A percentile compares a stretch with the other conserved stretches of the same genome.
Conservation (phyloP, 371 early-diverging fungal genomes). For the Nematocida sp. region DNA sequence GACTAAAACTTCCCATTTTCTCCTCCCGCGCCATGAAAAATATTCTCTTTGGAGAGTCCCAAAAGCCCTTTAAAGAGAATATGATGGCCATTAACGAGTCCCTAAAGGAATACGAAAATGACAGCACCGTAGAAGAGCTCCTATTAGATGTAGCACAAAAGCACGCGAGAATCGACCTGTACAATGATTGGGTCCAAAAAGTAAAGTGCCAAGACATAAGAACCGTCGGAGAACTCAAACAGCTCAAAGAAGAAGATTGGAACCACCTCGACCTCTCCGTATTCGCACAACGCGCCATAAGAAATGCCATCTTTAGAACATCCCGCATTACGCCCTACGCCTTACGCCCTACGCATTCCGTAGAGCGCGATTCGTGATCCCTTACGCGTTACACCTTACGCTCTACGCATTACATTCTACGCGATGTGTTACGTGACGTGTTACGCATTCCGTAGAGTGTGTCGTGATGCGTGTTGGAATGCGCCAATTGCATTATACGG, state of each 20-base stretch:
- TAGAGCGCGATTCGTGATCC: too few relatives aligned
- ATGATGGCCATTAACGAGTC: slow-evolving; percentile 55
- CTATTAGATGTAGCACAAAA: slow-evolving; percentile 51
- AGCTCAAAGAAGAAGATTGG: slow-evolving; percentile 64
- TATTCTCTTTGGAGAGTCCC: slow-evolving; percentile 61
- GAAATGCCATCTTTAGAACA: slow-evolving; percentile 64
- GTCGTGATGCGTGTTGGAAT: not conserved
- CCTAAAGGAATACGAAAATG: slow-evolving; percentile 59
- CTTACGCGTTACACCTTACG: too few relatives aligned
- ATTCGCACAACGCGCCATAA: slow-evolving; percentile 61
- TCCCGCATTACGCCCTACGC: too few relatives aligned
- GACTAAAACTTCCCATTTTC: slow-evolving; percentile 75
- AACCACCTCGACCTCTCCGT: slow-evolving; percentile 64
- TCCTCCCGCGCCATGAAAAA: slow-evolving; percentile 74
- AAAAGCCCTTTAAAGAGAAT: slow-evolving; percentile 70
- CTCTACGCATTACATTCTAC: too few relatives aligned
- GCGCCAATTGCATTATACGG: too few relatives aligned
- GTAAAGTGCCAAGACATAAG: slow-evolving; percentile 65
- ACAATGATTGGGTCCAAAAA: slow-evolving; percentile 59
- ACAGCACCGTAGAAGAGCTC: slow-evolving; percentile 59
- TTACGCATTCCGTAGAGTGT: too few relatives aligned
- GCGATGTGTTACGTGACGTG: too few relatives aligned
- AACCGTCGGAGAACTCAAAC: slow-evolving; percentile 65
- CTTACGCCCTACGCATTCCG: too few relatives aligned
- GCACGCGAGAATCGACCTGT: slow-evolving; percentile 55